Evolutionary conservation across 2,329 filamentous ascomycete genomes (phyloP).

Genomic region (Ascochyta rabiei): DNA sequence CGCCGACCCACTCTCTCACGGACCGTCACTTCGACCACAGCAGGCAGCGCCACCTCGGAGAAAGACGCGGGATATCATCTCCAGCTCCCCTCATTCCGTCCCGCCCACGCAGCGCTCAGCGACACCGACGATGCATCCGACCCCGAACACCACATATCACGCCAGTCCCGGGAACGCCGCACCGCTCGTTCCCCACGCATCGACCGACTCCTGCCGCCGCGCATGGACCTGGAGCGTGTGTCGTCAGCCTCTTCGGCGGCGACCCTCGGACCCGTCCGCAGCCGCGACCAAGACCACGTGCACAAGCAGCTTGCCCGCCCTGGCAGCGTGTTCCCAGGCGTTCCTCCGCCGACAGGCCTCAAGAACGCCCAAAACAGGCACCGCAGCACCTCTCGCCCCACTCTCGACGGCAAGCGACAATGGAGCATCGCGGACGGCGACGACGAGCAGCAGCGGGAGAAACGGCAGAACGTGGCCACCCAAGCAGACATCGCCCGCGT

Average conservation of each 20-base stretch:
- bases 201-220: slow-evolving; percentile 55
- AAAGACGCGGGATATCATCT: slow-evolving; percentile 38
- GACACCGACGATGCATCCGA: slow-evolving; percentile 38
- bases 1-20: slow-evolving; percentile 41
- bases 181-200: slow-evolving; percentile 51
- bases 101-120: slow-evolving; percentile 31
- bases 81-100: slow-evolving; percentile 46
- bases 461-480: slow-evolving; percentile 38
- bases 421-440: slow-evolving; percentile 63
- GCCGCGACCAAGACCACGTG: slow-evolving; percentile 35
- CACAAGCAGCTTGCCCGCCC: slow-evolving; percentile 40
- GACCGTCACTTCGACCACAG: slow-evolving; percentile 32
- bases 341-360: slow-evolving; percentile 39
- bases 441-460: slow-evolving; percentile 45
- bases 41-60: slow-evolving; percentile 29
- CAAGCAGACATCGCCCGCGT: slow-evolving; percentile 80
- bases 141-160: slow-evolving; percentile 48
- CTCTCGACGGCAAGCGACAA: slow-evolving; percentile 54
- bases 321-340: slow-evolving; percentile 36
- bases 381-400: slow-evolving; percentile 42
- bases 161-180: slow-evolving; percentile 48
- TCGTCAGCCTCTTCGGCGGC: slow-evolving; percentile 30
- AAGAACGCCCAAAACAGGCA: slow-evolving; percentile 23
- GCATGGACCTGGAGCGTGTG: slow-evolving; percentile 52
- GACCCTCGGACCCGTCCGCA: slow-evolving; percentile 31